Evolutionary conservation across 2,329 filamentous ascomycete species (phyloP).

Genomic region (Colletotrichum tropicicola): DNA sequence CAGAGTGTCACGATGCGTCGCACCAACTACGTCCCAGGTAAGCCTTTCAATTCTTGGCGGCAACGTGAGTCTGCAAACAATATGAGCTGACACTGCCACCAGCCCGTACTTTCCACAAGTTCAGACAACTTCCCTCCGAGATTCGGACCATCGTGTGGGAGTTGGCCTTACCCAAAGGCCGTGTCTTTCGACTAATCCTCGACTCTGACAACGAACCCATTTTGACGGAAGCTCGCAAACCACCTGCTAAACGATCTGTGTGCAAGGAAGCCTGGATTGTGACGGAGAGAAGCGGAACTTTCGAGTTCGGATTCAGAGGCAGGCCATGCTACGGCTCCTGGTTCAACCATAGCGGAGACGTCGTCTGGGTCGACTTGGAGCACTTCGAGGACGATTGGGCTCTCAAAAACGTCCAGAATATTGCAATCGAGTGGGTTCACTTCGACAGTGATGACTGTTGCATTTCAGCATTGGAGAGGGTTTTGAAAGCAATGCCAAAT

Average conservation of each 20-base stretch:
- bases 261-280: neutral
- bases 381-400: neutral
- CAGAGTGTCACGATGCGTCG: neutral
- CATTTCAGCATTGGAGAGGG: neutral
- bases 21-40: neutral
- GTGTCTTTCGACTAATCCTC: constrained; percentile 34
- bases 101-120: neutral
- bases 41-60: neutral
- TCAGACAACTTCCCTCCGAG: neutral
- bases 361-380: neutral
- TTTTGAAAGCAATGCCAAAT: neutral
- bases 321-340: neutral
- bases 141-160: constrained; percentile 2
- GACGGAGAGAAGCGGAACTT: neutral
- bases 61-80: neutral
- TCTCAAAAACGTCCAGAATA: neutral
- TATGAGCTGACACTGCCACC: neutral
- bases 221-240: neutral
- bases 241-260: neutral
- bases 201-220: neutral
- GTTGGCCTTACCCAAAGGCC: neutral
- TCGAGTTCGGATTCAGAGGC: neutral
- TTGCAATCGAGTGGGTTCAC: neutral
- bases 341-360: neutral
- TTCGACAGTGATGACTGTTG: neutral